phyloP scores from a whole-genome alignment of 768 basidiomycete species.

The Epithele typhae region DNA sequence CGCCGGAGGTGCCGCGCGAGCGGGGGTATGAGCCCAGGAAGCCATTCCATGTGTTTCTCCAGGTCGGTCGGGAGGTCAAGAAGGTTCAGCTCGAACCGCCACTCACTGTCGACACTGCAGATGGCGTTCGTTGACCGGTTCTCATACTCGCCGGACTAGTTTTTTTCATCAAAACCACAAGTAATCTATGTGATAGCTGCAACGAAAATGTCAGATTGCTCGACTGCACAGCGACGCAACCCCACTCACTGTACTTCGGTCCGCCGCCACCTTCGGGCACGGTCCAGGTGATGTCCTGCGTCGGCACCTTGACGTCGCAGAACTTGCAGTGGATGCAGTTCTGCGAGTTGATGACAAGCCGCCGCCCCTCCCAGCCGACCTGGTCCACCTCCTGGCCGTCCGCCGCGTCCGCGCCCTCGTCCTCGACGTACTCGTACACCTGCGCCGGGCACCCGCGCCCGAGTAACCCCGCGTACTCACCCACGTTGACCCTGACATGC shows the following conservation, averaged over 20 bases:
- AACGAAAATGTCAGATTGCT: background rate
- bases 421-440: constrained; percentile 94
- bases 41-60: no score
- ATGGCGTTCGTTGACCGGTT: no score
- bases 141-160: no score
- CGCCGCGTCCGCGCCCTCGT: constrained; percentile 34
- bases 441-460: constrained; percentile 89
- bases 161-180: background rate
- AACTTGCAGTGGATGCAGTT: constrained; percentile 94
- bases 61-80: background rate
- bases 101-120: background rate
- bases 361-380: constrained; percentile 75
- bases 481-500: constrained; percentile 74
- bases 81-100: background rate
- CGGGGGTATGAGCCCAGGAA: no score
- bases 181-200: constrained; percentile 2
- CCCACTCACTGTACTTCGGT: constrained; percentile 81
- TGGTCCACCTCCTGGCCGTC: constrained; percentile 20
- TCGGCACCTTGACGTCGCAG: constrained; percentile 94
- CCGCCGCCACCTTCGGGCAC: constrained; percentile 97
- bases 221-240: background rate
- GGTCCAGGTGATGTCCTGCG: constrained; percentile 95
- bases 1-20: background rate
- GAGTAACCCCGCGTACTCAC: constrained; percentile 84
- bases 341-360: constrained; percentile 93